Percentiles rank a stretch among this genome's conserved stretches.
phyloP scores from a whole-genome alignment of 2,329 filamentous ascomycete genomes.

The Talaromyces sp. region DNA sequence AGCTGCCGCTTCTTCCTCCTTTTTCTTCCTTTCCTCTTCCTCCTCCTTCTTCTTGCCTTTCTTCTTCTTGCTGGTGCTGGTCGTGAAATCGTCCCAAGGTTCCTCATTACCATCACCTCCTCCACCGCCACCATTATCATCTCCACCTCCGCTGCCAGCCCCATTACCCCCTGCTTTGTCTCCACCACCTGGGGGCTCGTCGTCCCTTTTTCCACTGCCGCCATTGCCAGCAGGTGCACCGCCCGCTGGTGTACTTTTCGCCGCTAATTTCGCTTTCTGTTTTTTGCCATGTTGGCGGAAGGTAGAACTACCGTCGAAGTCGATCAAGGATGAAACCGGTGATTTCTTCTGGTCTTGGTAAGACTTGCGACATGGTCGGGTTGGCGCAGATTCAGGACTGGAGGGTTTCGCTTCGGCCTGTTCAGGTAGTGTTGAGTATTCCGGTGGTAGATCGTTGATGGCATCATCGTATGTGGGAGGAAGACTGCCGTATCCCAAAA shows the following conservation, averaged over 20 bases:
- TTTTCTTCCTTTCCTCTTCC: slow-evolving; percentile 20
- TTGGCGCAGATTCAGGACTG: slow-evolving; percentile 8
- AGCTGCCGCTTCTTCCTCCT: slow-evolving; percentile 30
- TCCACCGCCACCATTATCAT: slow-evolving; percentile 23
- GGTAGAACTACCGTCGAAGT: slow-evolving; percentile 15
- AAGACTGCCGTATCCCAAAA: slow-evolving; percentile 18
- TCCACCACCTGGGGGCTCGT: slow-evolving; percentile 32
- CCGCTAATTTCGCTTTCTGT: slow-evolving; percentile 24
- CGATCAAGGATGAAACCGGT: slow-evolving; percentile 10
- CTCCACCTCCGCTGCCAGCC: slow-evolving; percentile 26
- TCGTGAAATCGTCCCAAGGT: slow-evolving; percentile 29
- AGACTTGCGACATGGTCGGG: slow-evolving; percentile 7
- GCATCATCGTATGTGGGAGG: slow-evolving; percentile 32
- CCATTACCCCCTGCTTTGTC: slow-evolving; percentile 23
- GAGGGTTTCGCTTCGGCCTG: slow-evolving; percentile 22
- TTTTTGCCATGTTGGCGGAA: slow-evolving; percentile 28
- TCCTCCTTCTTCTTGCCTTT: slow-evolving; percentile 27
- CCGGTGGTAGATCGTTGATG: slow-evolving; percentile 29
- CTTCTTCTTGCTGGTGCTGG: slow-evolving; percentile 31
- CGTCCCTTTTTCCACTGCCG: slow-evolving; percentile 23
- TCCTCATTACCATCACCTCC: slow-evolving; percentile 34
- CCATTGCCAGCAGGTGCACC: slow-evolving; percentile 17
- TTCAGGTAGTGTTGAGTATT: slow-evolving; percentile 25
- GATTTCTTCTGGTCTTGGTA: slow-evolving; percentile 8
- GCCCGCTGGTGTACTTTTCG: slow-evolving; percentile 15